Base-by-base conservation (phyloP, 2,329 filamentous ascomycete genomes). In the Pseudonectria foliicola region DNA sequence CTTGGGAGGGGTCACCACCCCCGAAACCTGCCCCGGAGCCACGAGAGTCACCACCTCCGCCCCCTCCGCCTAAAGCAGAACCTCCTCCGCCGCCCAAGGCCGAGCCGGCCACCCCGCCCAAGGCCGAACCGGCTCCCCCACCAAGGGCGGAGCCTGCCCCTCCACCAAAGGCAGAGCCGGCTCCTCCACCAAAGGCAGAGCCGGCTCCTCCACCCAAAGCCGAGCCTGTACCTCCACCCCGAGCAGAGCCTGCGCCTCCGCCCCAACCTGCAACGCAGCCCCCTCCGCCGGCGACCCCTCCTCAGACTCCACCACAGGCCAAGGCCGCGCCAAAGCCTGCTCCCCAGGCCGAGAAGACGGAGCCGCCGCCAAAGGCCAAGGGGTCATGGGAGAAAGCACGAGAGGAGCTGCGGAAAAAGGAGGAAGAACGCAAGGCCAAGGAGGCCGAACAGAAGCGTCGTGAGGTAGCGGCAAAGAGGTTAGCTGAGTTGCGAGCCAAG, bases 371-470 rank as follows among this genome's bases (percentile, higher is more conserved):
- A 13, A 50, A 39, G 21, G 59, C 64, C 1, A 72, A 70, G 49
- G 64, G 66, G 7, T 66, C 74, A 1, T 84, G 80, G 80, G 79
- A 84, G 46, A 82, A 76, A 54, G 80, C 79, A 4, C 67, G 80
- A 35, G 80, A 85, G 50, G 80, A 84, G 45, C 81, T 73, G 13
- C 66, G 73, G 28, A 72, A 67, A 38, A 70, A 71, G 36, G 79
- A 82, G 45, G 78, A 80, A 44, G 77, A 82, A 44, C 75, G 77
- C 10, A 80, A 70, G 49, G 64, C 64, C 3, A 71, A 67, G 42
- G 75, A 79, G 43, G 76, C 74, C 3, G 78, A 82, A 43, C 70
- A 74, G 43, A 75, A 75, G 44, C 66, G 71, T 42, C 71, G 68
- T 27, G 74, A 77, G 24, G 73, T 77, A n/a, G 61, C 70, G 3